Evolutionary conservation across 768 basidiomycete species (phyloP), one percentile per base, ranked within the genome.

Genomic region (Boletales sp.): DNA sequence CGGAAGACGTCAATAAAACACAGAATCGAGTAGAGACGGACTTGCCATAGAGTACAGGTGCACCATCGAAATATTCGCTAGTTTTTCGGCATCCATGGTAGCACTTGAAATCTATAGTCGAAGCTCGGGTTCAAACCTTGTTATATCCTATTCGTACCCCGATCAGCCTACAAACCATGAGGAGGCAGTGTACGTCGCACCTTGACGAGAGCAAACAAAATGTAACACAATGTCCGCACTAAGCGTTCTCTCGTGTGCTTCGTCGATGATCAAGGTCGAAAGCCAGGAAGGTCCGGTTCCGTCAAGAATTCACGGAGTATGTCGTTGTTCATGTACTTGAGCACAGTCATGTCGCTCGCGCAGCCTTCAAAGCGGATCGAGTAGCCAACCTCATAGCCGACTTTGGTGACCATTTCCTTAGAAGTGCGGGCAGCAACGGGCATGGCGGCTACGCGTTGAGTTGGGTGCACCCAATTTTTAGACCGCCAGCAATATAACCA

Each of bases 311-410:
- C 94, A 62, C 96, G 81, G 40, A 99, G 77, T 96, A 99, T 98
- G 31, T 96, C 96, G 63, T 99, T 96, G 39, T 96, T 99, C 96
- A 99, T 96, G 71, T 99, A 99, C 71, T 99, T 98, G 63, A 99
- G 76, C 40, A 94, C 87, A 4, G 96, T 99, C 75, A 96, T 97
- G 76, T 98, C 94, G 74, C 92, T 96, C 17, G 96, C 98, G 68
- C 94, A 96, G 69, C 98, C 96, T 71, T 99, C 96, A 72, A 99
- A 99, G 30, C 96, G 91, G 59, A 99, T 99, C 32, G 94, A 95
- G 70, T 99, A 99, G n/a, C 96, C 96, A 44, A 99, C 96, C 72
- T 98, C 95, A 59, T 94, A 90, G 10, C 96, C 96, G 36, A 99
- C 86, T 68, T 97, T 89, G 4, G 86, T 89, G 8, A 94, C 96